Base-by-base conservation (phyloP, 2,329 filamentous ascomycete genomes). In the Sodiomyces alkalinus region DNA sequence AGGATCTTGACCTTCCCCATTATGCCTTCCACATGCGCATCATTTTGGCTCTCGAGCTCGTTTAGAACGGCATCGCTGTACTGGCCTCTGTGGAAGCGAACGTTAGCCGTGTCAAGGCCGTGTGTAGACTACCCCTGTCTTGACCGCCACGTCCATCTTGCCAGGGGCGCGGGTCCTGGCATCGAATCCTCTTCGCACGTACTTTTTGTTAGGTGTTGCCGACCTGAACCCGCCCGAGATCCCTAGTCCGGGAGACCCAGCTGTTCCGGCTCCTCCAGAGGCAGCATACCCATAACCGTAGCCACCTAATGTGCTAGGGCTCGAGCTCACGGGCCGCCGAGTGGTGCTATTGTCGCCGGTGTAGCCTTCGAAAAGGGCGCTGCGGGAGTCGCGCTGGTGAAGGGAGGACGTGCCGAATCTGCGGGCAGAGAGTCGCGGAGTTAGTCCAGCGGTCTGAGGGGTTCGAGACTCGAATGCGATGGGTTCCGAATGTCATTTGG, bases 11-110 rank as follows among this genome's bases (percentile, higher is more conserved):
- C 87, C 55, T 93, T 94, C 40, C 80, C 80, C 40, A 82, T 68
- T 46, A 94, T 86, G n/a, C 85, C 83, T 36, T 83, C 79, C 8
- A 94, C 76, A 44, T 94, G 78, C 33, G 73, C 65, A 42, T 94
- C 86, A 48, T 96, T 96, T 58, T 98, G 90, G 46, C 80, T 87
- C 60, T 98, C 90, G 35, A 98, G 67, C 56, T 92, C 85, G 49
- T 82, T 83, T 29, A 98, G 67, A 26, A 93, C 83, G 13, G 86
- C 80, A 44, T 92, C 79, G 48, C 79, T 87, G 52, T 96, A 96
- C 51, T 94, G 86, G 10, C 87, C 87, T 48, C 78, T 82, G 40
- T 39, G 7, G 17, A 17, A n/a, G n/a, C n/a, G n/a, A n/a, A n/a
- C n/a, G n/a, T n/a, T n/a, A n/a, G n/a, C n/a, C n/a, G n/a, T n/a